Evolutionary conservation across 805 yeast species (phyloP).

Genomic region (Maudiozyma saulgeensis): DNA sequence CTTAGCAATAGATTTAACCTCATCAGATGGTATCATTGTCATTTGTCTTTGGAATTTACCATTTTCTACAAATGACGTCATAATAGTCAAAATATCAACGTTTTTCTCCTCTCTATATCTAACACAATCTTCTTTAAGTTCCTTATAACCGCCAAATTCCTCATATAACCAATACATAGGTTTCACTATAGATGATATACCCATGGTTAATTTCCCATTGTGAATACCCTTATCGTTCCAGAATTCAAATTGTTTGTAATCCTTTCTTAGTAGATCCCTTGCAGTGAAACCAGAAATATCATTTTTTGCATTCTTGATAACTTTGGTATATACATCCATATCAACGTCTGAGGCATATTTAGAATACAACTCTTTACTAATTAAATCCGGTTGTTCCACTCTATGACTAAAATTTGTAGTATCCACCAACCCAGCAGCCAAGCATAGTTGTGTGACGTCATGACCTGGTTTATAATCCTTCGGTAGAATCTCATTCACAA

Average conservation of each 20-base stretch:
- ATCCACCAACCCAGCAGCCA: slow-evolving; percentile 69
- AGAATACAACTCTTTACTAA: slow-evolving; percentile 35
- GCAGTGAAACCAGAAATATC: slow-evolving; percentile 53
- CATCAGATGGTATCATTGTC: slow-evolving; percentile 19
- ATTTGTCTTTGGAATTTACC: slow-evolving; percentile 38
- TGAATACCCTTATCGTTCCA: slow-evolving; percentile 15
- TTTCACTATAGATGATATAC: slow-evolving; percentile 69
- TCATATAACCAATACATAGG: slow-evolving; percentile 45
- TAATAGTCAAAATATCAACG: slow-evolving; percentile 35
- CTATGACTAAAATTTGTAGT: slow-evolving; percentile 58
- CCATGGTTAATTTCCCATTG: slow-evolving; percentile 35
- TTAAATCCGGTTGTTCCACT: slow-evolving; percentile 50
- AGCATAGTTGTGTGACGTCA: slow-evolving; percentile 38
- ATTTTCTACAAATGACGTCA: slow-evolving; percentile 38
- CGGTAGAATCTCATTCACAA: slow-evolving; percentile 27
- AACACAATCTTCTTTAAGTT: slow-evolving; percentile 16
- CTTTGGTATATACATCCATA: slow-evolving; percentile 21
- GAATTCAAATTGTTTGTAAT: slow-evolving; percentile 64
- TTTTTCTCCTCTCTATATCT: slow-evolving; percentile 22
- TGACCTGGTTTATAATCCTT: slow-evolving; percentile 1
- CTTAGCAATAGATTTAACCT: slow-evolving; percentile 9
- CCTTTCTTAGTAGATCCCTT: slow-evolving; percentile 63
- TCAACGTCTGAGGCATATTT: slow-evolving; percentile 14
- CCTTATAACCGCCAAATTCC: slow-evolving; percentile 23
- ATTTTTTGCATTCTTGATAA: slow-evolving; percentile 43